A percentile compares a stretch with the other conserved stretches of the same genome.
Evolutionary conservation across 2,329 filamentous ascomycete species (phyloP).

Genomic region (Fusarium sp.): DNA sequence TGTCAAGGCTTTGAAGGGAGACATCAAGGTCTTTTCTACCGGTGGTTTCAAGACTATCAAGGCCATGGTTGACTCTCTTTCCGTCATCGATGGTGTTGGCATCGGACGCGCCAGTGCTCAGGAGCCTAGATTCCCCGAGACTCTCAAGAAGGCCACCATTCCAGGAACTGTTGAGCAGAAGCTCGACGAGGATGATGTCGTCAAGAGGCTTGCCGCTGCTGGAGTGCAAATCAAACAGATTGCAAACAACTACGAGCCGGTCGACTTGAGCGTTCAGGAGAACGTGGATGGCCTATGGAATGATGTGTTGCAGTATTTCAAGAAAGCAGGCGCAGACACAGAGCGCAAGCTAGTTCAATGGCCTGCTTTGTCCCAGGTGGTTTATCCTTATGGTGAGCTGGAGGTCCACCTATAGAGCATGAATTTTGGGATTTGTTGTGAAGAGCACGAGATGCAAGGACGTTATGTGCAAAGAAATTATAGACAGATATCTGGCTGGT

Average conservation of each 20-base stretch:
- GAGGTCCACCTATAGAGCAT: background rate
- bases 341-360: conserved; percentile 18
- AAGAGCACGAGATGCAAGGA: background rate
- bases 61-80: conserved; percentile 29
- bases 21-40: conserved; percentile 29
- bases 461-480: too few species aligned
- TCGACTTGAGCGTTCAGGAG: conserved; percentile 26
- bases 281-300: conserved; percentile 27
- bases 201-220: conserved; percentile 17
- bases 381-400: conserved; percentile 10
- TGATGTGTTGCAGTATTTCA: conserved; percentile 12
- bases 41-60: conserved; percentile 26
- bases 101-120: conserved; percentile 21
- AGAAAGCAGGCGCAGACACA: conserved; percentile 8
- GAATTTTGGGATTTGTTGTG: background rate
- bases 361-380: conserved; percentile 17
- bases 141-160: conserved; percentile 5
- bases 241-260: conserved; percentile 16
- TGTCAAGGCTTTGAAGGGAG: conserved; percentile 42
- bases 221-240: conserved; percentile 27
- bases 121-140: conserved; percentile 16
- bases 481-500: too few species aligned
- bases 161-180: conserved; percentile 14
- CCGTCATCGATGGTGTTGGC: conserved; percentile 22
- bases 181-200: conserved; percentile 18